Evolutionary conservation across 345 rosid genomes (phyloP), one percentile per base, ranked within the genome.

Genomic region (Cochlearia excelsa): DNA sequence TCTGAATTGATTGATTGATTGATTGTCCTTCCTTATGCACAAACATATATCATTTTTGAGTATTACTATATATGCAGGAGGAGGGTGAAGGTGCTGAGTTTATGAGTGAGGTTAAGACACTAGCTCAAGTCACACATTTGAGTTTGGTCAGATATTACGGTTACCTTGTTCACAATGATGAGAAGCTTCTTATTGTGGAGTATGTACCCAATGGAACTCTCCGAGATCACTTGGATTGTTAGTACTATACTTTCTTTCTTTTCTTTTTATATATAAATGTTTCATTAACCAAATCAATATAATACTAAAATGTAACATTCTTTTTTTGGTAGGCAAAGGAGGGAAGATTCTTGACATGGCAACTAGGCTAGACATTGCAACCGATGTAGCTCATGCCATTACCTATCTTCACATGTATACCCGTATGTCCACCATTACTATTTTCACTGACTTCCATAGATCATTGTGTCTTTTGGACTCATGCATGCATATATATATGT

Each of bases 321-420:
- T 16, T 16, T 16, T 48, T 37, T 37, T 45, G 79, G 65, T 75
- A 88, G 97, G 94, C 47, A 54, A 70, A 26, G 80, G 78, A 1
- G 88, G 88, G 30, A 80, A 72, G 31, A 9, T 69, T 79, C 84
- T 86, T n/a, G 89, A 79, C 75, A 69, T 85, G 51, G 81, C 90
- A 38, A 68, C 77, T 9, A 77, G 97, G 60, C 70, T 93, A 9
- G 97, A 85, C 71, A 81, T 89, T 61, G 87, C 94, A 8, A 82
- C 80, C 16, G 91, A 93, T 54, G 84, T 93, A 34, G 97, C 95
- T 57, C 97, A 93, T 74, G 99, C 95, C 2, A 57, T 93, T 34
- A 93, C 99, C 65, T 93, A 93, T 74, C 97, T 93, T 69, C 97
- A 93, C 74, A 85, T 80, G 89, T 93, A 93, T 67, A 87, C 99